phyloP scores from a whole-genome alignment of 192 early-diverging fungal genomes.

The Haplosporangium gracile region DNA sequence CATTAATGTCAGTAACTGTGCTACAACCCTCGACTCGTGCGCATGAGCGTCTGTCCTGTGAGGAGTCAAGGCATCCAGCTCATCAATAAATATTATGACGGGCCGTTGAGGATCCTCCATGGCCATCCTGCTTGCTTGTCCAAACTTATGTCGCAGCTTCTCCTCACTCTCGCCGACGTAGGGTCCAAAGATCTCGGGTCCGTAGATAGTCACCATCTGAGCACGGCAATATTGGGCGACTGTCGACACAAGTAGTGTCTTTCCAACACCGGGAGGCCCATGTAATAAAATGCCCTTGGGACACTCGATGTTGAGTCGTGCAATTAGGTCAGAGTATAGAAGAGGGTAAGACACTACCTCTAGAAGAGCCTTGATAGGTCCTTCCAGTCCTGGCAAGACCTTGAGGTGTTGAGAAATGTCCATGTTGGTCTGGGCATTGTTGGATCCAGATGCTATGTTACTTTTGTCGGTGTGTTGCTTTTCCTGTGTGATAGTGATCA shows the following conservation, averaged over 20 bases:
- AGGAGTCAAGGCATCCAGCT: conserved; percentile 88
- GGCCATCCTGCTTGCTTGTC: conserved; percentile 68
- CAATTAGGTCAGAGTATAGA: conserved; percentile 71
- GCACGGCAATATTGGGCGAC: conserved; percentile 76
- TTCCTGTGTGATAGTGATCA: conserved; percentile 24
- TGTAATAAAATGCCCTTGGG: conserved; percentile 91
- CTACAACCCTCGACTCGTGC: conserved; percentile 85
- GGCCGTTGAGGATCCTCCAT: conserved; percentile 46
- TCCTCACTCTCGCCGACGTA: conserved; percentile 92
- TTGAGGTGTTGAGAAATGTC: conserved; percentile 16
- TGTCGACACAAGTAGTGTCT: conserved; percentile 85
- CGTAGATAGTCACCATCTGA: conserved; percentile 82
- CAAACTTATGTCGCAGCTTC: conserved; percentile 77
- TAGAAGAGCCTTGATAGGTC: conserved; percentile 77
- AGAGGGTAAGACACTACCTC: conserved; percentile 88
- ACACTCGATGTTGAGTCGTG: conserved; percentile 78
- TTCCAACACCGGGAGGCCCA: conserved; percentile 96
- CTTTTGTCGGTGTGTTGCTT: neutral
- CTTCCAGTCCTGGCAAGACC: conserved; percentile 75
- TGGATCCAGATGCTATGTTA: neutral
- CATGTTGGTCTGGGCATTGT: neutral
- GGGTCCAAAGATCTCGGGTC: conserved; percentile 86
- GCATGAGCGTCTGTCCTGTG: conserved; percentile 68
- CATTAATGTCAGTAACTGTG: conserved; percentile 92
- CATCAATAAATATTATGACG: conserved; percentile 96